phyloP scores from a whole-genome alignment of 2,329 filamentous ascomycete genomes.

The Claviceps monticola region DNA sequence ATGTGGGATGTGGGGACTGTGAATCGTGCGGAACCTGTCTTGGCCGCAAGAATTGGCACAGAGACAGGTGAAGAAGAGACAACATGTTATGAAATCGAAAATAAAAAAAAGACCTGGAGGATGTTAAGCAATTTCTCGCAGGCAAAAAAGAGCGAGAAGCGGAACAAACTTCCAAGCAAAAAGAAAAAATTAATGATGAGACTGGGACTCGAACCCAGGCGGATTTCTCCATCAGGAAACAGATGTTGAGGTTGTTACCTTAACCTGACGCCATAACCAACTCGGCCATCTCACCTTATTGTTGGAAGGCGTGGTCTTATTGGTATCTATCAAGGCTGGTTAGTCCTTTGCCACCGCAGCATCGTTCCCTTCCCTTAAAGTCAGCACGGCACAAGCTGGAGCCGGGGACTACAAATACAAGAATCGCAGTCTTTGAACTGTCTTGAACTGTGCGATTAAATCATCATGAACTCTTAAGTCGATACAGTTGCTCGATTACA shows the following conservation, averaged over 20 bases:
- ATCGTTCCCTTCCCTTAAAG: not conserved
- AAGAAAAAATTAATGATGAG: constrained; percentile 12
- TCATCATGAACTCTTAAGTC: not conserved
- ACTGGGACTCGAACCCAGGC: constrained; percentile 24
- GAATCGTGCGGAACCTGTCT: too few relatives aligned
- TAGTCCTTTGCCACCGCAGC: rapidly evolving
- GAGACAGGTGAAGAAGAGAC: too few relatives aligned
- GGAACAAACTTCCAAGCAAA: not conserved
- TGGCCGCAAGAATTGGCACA: too few relatives aligned
- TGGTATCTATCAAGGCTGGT: rapidly evolving
- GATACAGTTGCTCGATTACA: not conserved
- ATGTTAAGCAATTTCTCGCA: too few relatives aligned
- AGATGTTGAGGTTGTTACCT: constrained; percentile 15
- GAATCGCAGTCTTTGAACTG: not conserved
- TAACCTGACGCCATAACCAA: constrained; percentile 24
- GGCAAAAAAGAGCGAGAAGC: too few relatives aligned
- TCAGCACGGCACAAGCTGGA: too few relatives aligned
- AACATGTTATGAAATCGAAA: too few relatives aligned
- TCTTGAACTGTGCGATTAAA: not conserved
- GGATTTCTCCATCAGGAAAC: constrained; percentile 21
- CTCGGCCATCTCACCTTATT: constrained; percentile 19
- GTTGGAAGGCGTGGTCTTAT: rapidly evolving
- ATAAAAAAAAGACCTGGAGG: too few relatives aligned
- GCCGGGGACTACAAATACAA: not conserved
- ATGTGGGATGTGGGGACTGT: too few relatives aligned